A percentile compares a stretch with the other conserved stretches of the same genome.
phyloP scores from a whole-genome alignment of 331 rosid species.

The Stylosanthes scabra region DNA sequence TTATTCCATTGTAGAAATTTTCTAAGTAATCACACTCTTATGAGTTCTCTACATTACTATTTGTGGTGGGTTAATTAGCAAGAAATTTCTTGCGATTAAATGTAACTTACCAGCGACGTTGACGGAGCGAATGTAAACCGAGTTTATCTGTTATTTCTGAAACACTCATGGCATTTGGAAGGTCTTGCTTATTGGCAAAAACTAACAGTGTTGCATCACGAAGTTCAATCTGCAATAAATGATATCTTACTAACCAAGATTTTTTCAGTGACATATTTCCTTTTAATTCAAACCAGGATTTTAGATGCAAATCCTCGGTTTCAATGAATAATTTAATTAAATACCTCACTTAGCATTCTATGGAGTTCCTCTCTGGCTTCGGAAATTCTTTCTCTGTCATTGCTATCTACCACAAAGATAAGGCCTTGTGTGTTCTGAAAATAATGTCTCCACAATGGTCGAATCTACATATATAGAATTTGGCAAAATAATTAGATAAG shows the following conservation, averaged over 20 bases:
- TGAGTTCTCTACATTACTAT: too few species aligned
- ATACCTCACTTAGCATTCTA: slow-evolving; percentile 72
- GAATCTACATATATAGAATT: slow-evolving; percentile 53
- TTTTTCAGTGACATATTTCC: background rate
- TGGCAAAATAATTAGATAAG: slow-evolving; percentile 7
- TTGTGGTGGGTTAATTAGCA: too few species aligned
- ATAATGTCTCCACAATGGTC: slow-evolving; percentile 74
- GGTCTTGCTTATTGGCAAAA: slow-evolving; percentile 78
- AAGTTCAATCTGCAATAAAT: slow-evolving; percentile 56
- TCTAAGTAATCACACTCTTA: too few species aligned
- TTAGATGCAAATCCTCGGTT: too few species aligned
- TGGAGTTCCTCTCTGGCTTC: slow-evolving; percentile 83
- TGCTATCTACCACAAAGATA: slow-evolving; percentile 67
- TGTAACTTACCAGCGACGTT: slow-evolving; percentile 54
- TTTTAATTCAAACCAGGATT: slow-evolving; percentile 10
- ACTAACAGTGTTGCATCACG: slow-evolving; percentile 59
- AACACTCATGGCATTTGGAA: slow-evolving; percentile 63
- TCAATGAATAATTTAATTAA: too few species aligned
- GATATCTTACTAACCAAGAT: too few species aligned
- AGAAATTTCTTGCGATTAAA: too few species aligned
- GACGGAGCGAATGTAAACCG: slow-evolving; percentile 56
- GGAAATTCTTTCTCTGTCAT: slow-evolving; percentile 63
- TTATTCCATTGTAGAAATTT: too few species aligned
- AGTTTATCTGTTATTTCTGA: slow-evolving; percentile 66
- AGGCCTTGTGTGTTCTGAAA: slow-evolving; percentile 71